Conservation (phyloP, 129 eudicot genomes). For the Logfia minima region DNA sequence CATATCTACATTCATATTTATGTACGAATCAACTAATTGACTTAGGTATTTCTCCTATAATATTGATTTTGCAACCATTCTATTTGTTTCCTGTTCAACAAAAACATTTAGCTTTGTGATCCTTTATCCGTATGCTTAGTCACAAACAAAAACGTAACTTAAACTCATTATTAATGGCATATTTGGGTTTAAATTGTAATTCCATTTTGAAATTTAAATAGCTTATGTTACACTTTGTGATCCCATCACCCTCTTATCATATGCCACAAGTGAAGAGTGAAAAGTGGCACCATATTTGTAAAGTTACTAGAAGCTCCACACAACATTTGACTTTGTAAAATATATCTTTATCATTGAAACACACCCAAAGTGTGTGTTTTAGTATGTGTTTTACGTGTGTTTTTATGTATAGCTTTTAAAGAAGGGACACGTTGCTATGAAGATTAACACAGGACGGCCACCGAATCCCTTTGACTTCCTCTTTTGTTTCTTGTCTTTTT, state of each 20-base stretch:
- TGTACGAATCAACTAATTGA: too few species aligned
- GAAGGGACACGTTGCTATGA: slow-evolving; percentile 81
- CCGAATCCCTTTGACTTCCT: slow-evolving; percentile 78
- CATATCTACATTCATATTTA: too few species aligned
- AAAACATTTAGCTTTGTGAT: too few species aligned
- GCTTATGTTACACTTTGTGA: slow-evolving; percentile 6
- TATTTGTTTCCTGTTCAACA: too few species aligned
- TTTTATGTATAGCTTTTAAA: slow-evolving; percentile 23
- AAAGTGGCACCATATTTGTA: slow-evolving; percentile 18
- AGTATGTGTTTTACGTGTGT: slow-evolving; percentile 27
- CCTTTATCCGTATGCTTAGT: too few species aligned
- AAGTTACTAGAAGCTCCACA: slow-evolving; percentile 29
- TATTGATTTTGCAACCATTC: too few species aligned
- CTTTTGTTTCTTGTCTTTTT: slow-evolving; percentile 26
- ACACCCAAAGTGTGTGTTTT: slow-evolving; percentile 27
- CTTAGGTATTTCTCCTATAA: too few species aligned
- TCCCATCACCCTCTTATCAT: slow-evolving; percentile 16
- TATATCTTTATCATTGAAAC: background rate
- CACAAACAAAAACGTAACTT: too few species aligned
- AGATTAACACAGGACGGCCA: slow-evolving; percentile 74
- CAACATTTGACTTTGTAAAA: slow-evolving; percentile 30
- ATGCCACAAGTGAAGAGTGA: slow-evolving; percentile 19
- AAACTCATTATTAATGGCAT: too few species aligned
- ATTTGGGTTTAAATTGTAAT: too few species aligned
- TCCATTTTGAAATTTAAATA: background rate